These are phyloP conservation scores for Aspergillus hortae DNA, from an alignment of 2,329 filamentous ascomycete species.

Conservation along the genomic window DNA sequence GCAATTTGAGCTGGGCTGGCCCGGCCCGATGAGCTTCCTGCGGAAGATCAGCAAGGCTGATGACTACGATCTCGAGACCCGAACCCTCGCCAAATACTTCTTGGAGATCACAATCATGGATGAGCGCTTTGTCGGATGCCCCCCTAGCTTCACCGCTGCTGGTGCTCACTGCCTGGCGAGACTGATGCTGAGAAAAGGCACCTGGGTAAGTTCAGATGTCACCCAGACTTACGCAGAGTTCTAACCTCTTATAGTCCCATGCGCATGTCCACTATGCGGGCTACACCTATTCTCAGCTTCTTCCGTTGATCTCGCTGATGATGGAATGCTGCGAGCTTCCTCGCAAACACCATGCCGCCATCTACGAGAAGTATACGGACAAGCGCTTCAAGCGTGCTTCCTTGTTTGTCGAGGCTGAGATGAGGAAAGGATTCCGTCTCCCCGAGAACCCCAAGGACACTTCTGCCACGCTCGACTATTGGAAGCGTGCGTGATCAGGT, in stretches of 20 bases:
- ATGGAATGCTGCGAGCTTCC: conserved; percentile 84
- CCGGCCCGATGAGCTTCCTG: conserved; percentile 98
- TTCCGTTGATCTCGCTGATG: conserved; percentile 71
- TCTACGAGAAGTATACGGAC: conserved; percentile 90
- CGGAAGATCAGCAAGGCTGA: conserved; percentile 97
- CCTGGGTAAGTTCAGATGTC: conserved; percentile 67
- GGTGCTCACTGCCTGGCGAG: conserved; percentile 90
- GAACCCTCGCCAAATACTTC: conserved; percentile 96
- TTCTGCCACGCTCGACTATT: conserved; percentile 13
- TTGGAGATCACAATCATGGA: conserved; percentile 97
- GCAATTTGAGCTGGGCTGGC: conserved; percentile 92
- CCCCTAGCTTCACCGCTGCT: conserved; percentile 85
- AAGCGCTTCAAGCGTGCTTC: conserved; percentile 84
- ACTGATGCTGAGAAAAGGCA: conserved; percentile 82
- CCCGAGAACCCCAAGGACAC: conserved; percentile 29
- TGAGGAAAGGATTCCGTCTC: conserved; percentile 59
- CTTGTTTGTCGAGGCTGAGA: conserved; percentile 70
- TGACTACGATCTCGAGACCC: conserved; percentile 92
- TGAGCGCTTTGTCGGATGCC: conserved; percentile 88
- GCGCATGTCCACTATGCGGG: conserved; percentile 89
- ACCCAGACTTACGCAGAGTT: not conserved
- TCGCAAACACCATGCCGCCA: conserved; percentile 74
- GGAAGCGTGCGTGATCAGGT: conserved; percentile 15
- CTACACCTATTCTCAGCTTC: conserved; percentile 83
- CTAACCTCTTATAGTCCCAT: conserved; percentile 57